Evolutionary conservation across 306 rosid genomes (phyloP), one percentile per base, ranked within the genome.

Genomic region (Rosa rugosa): DNA sequence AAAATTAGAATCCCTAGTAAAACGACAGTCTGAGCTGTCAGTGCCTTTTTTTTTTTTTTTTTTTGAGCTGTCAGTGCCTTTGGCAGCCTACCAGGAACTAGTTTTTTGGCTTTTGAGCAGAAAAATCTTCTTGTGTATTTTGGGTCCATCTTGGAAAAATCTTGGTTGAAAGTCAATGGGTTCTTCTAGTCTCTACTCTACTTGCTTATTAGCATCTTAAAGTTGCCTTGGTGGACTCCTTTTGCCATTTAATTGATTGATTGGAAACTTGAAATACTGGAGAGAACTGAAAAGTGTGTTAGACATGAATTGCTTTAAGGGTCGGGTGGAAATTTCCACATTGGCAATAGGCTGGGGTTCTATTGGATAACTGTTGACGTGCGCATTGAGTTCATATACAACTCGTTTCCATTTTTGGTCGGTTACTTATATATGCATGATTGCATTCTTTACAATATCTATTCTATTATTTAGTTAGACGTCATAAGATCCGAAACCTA

Each of bases 321-420:
- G 1, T 27, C 11, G 17, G 13, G 16, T 71, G 11, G 76, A 72
- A 16, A 17, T 9, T 50, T 72, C 59, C 18, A 50, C 45, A 25
- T 5, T 3, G 46, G 62, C 25, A 9, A 27, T 8, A 14, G 36
- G 75, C 60, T 14, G 27, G 46, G 9, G 8, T 1, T 50, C 10
- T 56, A 2, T 17, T 50, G 11, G 47, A 18, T 0, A 31, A 8
- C 27, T 71, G 18, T 50, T 31, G 18, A 49, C 46, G 45, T 47
- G 27, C 11, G 5, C 44, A 57, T n/a, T 9, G 27, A n/a, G 62
- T 17, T 10, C 65, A 59, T 23, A 59, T 23, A 59, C 36, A 59
- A 23, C 71, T 66, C 71, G 8, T 66, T 66, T 66, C 46, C 0
- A 7, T 66, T 64, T 66, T 38, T 66, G 71, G 71, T 66, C 71